Conservation (phyloP, 1,139 yeast species). For the Casaregolazyma suthepensis region DNA sequence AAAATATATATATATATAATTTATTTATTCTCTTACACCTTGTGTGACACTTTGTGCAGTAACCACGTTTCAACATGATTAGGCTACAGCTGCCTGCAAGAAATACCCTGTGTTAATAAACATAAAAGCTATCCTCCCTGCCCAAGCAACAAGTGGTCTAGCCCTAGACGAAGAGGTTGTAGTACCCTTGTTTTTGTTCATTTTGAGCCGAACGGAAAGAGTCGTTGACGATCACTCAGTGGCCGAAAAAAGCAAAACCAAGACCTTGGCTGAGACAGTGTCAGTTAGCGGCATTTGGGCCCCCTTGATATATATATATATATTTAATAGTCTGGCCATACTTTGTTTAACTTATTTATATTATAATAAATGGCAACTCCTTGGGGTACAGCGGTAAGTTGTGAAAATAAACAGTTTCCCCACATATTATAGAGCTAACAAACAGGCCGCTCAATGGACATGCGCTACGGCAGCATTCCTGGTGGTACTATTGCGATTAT, state of each 20-base stretch:
- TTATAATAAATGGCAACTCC: conserved; percentile 8
- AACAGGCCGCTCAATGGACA: conserved; percentile 25
- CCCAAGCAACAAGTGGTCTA: not conserved
- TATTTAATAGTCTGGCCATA: not conserved
- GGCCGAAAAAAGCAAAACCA: not conserved
- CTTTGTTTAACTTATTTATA: not conserved
- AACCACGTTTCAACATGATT: not conserved
- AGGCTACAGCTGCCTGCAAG: not conserved
- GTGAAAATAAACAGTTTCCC: not conserved
- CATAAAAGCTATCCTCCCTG: not conserved
- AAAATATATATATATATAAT: too few relatives aligned
- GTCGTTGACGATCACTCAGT: not conserved
- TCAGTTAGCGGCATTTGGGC: not conserved
- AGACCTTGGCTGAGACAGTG: not conserved
- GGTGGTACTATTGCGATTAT: conserved; percentile 22
- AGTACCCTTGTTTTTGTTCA: not conserved
- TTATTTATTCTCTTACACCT: not conserved
- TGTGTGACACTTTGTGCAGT: not conserved
- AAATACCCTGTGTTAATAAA: not conserved
- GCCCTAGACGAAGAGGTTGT: not conserved
- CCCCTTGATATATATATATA: not conserved
- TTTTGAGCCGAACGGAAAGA: not conserved
- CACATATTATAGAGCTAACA: not conserved
- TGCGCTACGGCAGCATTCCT: conserved; percentile 20
- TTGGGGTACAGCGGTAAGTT: conserved; percentile 9